phyloP scores from a whole-genome alignment of 2,329 filamentous ascomycete genomes.

The Arthroderma uncinatum region DNA sequence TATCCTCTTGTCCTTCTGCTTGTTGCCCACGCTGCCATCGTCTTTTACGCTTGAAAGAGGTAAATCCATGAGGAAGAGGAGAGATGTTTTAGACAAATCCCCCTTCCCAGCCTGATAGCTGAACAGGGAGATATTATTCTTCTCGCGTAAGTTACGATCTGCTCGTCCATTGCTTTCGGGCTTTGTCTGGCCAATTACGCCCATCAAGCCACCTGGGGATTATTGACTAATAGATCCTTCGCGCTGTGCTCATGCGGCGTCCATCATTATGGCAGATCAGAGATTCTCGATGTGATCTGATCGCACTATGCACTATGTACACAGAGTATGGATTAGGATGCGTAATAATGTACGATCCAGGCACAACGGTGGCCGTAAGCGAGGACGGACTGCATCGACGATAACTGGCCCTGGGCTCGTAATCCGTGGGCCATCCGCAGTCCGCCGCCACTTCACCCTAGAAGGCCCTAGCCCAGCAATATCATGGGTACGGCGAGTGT shows the following conservation, averaged over 20 bases:
- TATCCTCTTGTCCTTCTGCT: background rate
- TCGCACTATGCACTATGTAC: too few relatives aligned
- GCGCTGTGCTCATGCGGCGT: background rate
- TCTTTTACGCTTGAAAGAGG: background rate
- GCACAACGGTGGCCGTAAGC: too few relatives aligned
- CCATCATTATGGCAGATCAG: background rate
- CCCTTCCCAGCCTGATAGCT: background rate
- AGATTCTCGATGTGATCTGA: background rate
- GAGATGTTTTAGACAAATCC: background rate
- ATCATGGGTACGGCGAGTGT: background rate
- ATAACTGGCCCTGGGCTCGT: too few relatives aligned
- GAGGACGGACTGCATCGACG: too few relatives aligned
- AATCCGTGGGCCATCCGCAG: conserved; percentile 3
- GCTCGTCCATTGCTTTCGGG: background rate
- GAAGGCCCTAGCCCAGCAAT: too few relatives aligned
- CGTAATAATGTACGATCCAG: background rate
- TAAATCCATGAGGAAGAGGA: background rate
- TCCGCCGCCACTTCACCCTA: background rate
- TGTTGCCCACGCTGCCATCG: background rate
- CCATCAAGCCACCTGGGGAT: background rate
- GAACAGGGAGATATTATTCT: background rate
- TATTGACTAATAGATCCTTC: conserved; percentile 2
- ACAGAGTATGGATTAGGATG: too few relatives aligned
- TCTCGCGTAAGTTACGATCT: background rate
- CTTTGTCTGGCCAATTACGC: background rate